Base-by-base conservation (phyloP, 108 stramenopile species). In the Epithemia pelagica region DNA sequence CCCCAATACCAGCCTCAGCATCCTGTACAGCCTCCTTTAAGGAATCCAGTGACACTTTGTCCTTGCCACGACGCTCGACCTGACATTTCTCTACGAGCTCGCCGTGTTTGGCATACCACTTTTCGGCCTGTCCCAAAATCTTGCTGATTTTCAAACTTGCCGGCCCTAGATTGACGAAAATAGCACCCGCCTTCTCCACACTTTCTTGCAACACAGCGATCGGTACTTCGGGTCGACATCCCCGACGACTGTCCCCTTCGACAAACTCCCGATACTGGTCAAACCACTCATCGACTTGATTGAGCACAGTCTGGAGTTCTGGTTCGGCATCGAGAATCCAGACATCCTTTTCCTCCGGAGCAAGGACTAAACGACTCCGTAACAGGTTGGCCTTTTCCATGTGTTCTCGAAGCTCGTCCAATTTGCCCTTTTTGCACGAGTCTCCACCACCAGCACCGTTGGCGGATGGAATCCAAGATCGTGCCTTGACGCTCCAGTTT, bases 361-460 rank as follows among this genome's bases (percentile, higher is more conserved):
- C 59, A 10, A 81, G 74, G 59, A 68, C 22, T 19, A 88, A 61
- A 33, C 83, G 73, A 61, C 84, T 81, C 25, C 85, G 85, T 55
- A 91, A 72, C 46, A 52, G 32, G n/a, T 66, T 69, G 1, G 81
- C 83, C 51, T 79, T 82, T 60, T 80, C 85, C 2, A 88, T 33
- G 63, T 87, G 87, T 26, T 91, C 89, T 27, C 75, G 64, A 25
- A 91, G 59, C 22, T 91, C 89, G 52, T 85, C 83, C 56, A 91
- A 62, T 67, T 91, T 91, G 56, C 83, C 86, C 58, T 74, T 81
- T 66, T 78, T 84, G 53, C 65, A 70, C 20, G 53, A 75, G 28
- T 52, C 29, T 46, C 64, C 69, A 5, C 75, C 77, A 51, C 58
- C 67, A 19, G 67, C 56, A 30, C 51, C 65, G 31, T 72, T 59